A percentile compares a stretch with the other conserved stretches of the same genome.
Evolutionary conservation across 2,329 filamentous ascomycete genomes (phyloP).

Genomic region (Colletotrichum sublineola): DNA sequence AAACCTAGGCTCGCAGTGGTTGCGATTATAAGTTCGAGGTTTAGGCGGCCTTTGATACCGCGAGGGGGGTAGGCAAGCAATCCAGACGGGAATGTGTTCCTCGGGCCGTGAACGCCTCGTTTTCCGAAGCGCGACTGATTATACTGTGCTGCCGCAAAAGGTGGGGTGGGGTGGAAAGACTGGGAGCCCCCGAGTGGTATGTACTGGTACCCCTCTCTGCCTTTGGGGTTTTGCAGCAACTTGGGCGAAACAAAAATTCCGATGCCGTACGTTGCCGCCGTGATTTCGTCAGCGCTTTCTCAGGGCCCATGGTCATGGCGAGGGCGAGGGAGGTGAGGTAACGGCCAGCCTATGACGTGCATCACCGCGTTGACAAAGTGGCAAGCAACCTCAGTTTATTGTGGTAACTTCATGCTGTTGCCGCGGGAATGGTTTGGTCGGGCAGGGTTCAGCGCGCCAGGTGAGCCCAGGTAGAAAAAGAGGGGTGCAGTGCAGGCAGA

Average conservation of each 20-base stretch:
- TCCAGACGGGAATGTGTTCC: neutral
- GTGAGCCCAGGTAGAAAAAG: conserved; percentile 37
- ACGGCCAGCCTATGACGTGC: conserved; percentile 27
- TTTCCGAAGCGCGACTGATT: conserved; percentile 6
- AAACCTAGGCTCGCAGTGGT: neutral
- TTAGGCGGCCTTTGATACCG: neutral
- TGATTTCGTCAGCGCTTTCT: conserved; percentile 17
- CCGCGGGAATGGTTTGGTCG: conserved; percentile 4
- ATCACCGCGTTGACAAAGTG: conserved; percentile 15
- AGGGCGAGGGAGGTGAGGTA: neutral
- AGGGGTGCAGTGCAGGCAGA: conserved; percentile 20
- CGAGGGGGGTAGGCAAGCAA: neutral
- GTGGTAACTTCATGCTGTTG: conserved; percentile 23
- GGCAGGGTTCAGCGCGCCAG: conserved; percentile 39
- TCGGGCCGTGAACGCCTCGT: neutral
- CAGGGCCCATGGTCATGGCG: neutral
- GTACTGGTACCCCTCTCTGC: conserved; percentile 23
- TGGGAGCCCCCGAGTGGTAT: conserved; percentile 4
- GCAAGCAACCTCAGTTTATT: conserved; percentile 13
- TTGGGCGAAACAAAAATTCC: conserved; percentile 2
- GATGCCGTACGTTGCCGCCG: conserved; percentile 16
- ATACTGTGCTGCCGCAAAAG: conserved; percentile 14
- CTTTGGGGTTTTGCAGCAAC: neutral
- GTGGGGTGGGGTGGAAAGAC: conserved; percentile 21
- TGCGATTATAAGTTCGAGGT: neutral